Conservation (phyloP, 83 land plant genomes). For the Picea abies region DNA sequence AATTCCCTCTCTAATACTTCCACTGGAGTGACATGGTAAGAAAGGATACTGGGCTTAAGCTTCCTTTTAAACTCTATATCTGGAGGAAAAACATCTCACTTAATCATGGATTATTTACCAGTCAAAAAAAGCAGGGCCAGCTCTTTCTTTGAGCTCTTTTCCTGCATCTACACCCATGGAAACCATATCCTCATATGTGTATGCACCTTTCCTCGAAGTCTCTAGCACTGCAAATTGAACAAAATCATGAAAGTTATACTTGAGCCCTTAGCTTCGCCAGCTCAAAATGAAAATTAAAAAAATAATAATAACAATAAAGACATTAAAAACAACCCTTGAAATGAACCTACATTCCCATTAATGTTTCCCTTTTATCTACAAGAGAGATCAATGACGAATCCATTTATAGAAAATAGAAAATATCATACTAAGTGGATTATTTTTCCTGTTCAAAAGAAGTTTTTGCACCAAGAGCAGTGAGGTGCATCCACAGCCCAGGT, state of each 20-base stretch:
- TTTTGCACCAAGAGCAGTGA: too few relatives aligned
- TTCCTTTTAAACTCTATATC: not conserved
- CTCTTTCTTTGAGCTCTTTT: slow-evolving; percentile 65
- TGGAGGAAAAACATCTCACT: not conserved
- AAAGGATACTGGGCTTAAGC: not conserved
- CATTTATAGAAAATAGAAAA: too few relatives aligned
- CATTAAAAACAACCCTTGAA: not conserved
- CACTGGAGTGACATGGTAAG: not conserved
- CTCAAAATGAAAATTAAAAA: not conserved
- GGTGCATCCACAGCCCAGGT: too few relatives aligned
- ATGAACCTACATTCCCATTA: not conserved
- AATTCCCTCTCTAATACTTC: slow-evolving; percentile 2
- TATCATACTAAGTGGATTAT: too few relatives aligned
- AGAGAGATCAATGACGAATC: too few relatives aligned
- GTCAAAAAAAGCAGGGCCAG: slow-evolving; percentile 74
- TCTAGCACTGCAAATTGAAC: slow-evolving; percentile 57
- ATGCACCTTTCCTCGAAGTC: slow-evolving; percentile 65
- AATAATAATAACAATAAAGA: not conserved
- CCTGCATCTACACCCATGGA: slow-evolving; percentile 84
- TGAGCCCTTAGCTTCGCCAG: not conserved
- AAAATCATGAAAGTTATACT: slow-evolving; percentile 4
- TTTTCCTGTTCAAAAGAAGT: too few relatives aligned
- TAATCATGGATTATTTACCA: slow-evolving; percentile 24
- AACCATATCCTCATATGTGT: slow-evolving; percentile 69
- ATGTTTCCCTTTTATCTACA: too few relatives aligned